phyloP scores from a whole-genome alignment of 352 stramenopile genomes.

The Lagenidium sp. region DNA sequence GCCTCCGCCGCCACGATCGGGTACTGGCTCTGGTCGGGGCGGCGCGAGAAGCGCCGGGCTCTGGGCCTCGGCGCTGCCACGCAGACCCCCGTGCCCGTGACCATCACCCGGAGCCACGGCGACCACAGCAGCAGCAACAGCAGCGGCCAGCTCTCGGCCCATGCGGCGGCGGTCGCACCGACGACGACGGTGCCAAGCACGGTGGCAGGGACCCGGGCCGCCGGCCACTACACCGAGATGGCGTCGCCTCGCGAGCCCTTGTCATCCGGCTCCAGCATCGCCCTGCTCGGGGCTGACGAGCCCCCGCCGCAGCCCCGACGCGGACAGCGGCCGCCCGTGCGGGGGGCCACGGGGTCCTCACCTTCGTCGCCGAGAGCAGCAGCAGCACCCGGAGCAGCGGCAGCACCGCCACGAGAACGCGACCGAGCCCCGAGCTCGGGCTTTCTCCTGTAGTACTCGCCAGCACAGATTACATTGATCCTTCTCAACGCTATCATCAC shows the following conservation, averaged over 20 bases:
- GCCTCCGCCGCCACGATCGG: constrained; percentile 42
- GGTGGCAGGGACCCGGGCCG: constrained; percentile 4
- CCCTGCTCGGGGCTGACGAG: constrained; percentile 37
- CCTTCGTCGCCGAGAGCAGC: too few relatives aligned
- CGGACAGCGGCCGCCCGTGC: constrained; percentile 16
- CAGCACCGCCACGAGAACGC: too few relatives aligned
- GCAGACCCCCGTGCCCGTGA: too few relatives aligned
- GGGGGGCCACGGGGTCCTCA: constrained; percentile 11
- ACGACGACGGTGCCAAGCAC: constrained; percentile 3
- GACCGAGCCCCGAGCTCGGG: too few relatives aligned
- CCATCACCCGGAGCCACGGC: too few relatives aligned
- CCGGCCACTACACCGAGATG: constrained; percentile 28
- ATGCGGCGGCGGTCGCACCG: background rate
- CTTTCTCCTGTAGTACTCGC: too few relatives aligned
- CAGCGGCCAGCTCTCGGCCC: background rate
- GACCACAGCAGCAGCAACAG: background rate
- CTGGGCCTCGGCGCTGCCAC: too few relatives aligned
- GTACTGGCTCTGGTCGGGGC: constrained; percentile 39
- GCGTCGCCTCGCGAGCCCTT: constrained; percentile 41
- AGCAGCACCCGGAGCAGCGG: too few relatives aligned
- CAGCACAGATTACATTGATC: too few relatives aligned
- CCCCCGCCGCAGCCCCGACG: too few relatives aligned
- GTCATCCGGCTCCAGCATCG: constrained; percentile 53
- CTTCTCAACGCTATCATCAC: too few relatives aligned
- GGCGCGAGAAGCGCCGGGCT: constrained; percentile 3